Evolutionary conservation across 108 stramenopile species (phyloP).

Genomic region (Craspedostauros australis): DNA sequence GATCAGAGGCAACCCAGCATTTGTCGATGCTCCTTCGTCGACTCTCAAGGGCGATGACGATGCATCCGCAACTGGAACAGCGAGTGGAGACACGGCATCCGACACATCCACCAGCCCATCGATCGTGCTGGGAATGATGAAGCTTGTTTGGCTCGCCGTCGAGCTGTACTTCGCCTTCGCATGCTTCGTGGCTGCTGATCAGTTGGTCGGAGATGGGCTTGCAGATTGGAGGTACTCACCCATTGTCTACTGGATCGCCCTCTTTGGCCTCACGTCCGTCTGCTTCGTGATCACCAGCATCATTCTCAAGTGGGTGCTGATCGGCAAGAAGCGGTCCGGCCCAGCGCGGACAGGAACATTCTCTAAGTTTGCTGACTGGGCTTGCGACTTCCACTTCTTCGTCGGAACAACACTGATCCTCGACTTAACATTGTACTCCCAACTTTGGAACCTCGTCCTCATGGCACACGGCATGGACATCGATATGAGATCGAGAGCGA

Average conservation of each 20-base stretch:
- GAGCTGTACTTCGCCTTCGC: constrained; percentile 1
- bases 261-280: not conserved
- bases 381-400: not conserved
- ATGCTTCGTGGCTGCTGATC: not conserved
- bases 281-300: not conserved
- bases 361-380: constrained; percentile 4
- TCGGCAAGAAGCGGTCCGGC: constrained; percentile 3
- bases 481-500: not conserved
- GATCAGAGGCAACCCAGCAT: constrained; percentile 1
- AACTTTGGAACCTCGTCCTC: constrained; percentile 2
- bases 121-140: not conserved
- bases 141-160: constrained; percentile 1
- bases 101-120: not conserved
- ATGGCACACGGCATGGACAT: constrained; percentile 4
- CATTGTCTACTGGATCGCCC: not conserved
- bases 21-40: no score
- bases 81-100: not conserved
- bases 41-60: no score
- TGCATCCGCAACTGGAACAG: not conserved
- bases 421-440: not conserved
- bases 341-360: no score
- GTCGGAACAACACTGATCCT: not conserved
- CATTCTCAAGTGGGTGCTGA: constrained; percentile 3
- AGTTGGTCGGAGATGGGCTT: not conserved
- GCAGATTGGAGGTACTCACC: constrained; percentile 5